phyloP scores from a whole-genome alignment of 495 filamentous ascomycete species.

The Aspergillus haitiensis region DNA sequence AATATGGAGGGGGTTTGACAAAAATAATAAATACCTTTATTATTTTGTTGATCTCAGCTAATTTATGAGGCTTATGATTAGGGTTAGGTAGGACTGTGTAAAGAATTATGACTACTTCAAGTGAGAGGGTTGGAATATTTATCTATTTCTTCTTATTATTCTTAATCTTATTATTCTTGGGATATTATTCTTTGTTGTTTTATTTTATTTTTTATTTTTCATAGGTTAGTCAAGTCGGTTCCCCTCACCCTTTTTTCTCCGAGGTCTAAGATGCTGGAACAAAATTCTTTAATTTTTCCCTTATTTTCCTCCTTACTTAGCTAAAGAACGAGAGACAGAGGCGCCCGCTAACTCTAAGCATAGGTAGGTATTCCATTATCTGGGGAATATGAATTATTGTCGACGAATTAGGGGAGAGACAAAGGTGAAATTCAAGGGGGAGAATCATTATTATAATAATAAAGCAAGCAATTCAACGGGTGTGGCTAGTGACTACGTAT shows the following conservation, averaged over 20 bases:
- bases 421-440: conserved; percentile 3
- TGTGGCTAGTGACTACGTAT: conserved; percentile 23
- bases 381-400: not conserved
- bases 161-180: too few relatives aligned
- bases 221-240: not conserved
- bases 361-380: not conserved
- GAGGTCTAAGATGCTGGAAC: conserved; percentile 12
- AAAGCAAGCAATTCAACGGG: conserved; percentile 11
- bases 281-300: conserved; percentile 13
- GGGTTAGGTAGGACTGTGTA: too few relatives aligned
- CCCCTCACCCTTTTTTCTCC: conserved; percentile 5
- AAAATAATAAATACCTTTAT: not conserved
- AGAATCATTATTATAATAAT: not conserved
- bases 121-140: too few relatives aligned
- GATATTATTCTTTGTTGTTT: too few relatives aligned
- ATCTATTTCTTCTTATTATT: too few relatives aligned
- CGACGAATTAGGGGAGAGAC: not conserved
- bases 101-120: too few relatives aligned
- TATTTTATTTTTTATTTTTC: too few relatives aligned
- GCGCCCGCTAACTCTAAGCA: not conserved
- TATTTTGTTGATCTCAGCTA: not conserved
- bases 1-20: not conserved
- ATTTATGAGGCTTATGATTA: too few relatives aligned
- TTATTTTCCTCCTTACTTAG: conserved; percentile 16
- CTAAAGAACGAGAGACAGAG: conserved; percentile 2